These are phyloP conservation scores for Paecilomyces sp. DNA, from an alignment of 2,329 filamentous ascomycete species.

Conservation along the genomic window DNA sequence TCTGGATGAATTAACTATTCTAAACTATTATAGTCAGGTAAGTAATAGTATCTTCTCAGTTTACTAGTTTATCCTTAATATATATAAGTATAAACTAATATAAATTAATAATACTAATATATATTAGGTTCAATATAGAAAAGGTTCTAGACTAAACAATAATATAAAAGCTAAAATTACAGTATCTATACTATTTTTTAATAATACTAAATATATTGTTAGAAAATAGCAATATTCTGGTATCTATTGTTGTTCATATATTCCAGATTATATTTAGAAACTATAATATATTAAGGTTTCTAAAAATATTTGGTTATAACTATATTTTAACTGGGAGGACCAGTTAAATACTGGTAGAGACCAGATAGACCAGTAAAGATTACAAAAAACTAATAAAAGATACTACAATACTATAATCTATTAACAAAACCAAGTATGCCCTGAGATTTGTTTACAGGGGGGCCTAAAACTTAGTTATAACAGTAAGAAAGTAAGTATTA, in stretches of 20 bases:
- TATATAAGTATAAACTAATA: no score
- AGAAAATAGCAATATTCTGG: neutral
- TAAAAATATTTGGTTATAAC: no score
- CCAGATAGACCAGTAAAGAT: neutral
- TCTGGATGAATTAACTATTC: neutral
- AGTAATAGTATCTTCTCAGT: neutral
- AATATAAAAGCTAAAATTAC: no score
- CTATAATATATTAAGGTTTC: neutral
- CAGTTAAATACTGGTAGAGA: neutral
- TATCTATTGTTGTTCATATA: neutral
- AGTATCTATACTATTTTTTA: no score
- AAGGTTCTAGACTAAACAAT: no score
- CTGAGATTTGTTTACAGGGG: neutral
- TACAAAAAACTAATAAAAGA: neutral
- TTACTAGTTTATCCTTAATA: neutral
- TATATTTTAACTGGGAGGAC: neutral
- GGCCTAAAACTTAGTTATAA: no score
- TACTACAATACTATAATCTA: neutral
- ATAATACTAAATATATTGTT: no score
- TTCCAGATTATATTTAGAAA: neutral
- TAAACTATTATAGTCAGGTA: neutral
- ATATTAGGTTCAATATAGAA: no score
- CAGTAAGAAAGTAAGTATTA: no score
- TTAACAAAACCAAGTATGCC: neutral
- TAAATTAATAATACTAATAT: no score